Base-by-base conservation (phyloP, 805 yeast genomes). In the Saccharomycopsis guyanensis region DNA sequence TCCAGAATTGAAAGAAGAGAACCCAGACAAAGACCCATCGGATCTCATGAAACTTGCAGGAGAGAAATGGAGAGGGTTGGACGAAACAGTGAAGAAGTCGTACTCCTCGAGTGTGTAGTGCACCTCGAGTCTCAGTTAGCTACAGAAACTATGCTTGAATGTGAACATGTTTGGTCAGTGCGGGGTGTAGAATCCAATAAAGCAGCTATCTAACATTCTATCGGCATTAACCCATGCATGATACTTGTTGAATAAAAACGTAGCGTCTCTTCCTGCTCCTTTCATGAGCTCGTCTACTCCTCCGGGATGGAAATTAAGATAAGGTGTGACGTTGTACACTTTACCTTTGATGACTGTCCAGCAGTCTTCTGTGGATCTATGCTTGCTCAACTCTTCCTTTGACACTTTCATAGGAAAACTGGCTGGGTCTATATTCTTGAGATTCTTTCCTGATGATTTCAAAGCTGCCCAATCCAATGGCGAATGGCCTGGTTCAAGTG, bases 231-330 rank as follows among this genome's bases (percentile, higher is more conserved):
- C 96, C 98, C 85, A 78, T 13, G 74, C 59, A 55, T 78, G 85
- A 45, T 82, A 84, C 62, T 80, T 78, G 61, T 80, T 77, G 57
- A 91, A 91, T 50, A 85, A 58, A 1, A 23, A 49, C 2, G 96
- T 86, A 1, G 91, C 93, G 59, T 91, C 97, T 42, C 70, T 69
- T 0, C 96, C 96, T 1, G 94, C 93, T 56, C 83, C 76, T 42
- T 77, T 73, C 76, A 86, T 68, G 36, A 91, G 65, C 57, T 87
- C 86, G 4, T 76, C 78, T 3, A 70, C 78, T 1, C 98, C 98
- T 31, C 98, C 98, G 0, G 98, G 98, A 55, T 91, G 98, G 61
- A 80, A 93, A 45, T 75, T 68, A 31, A 93, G 59, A 61, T 93
- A 91, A 10, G 83, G 79, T 0, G 96, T 80, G n/a, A 91, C 69